phyloP scores from a whole-genome alignment of 306 rosid species.

The Cucurbita pepo region DNA sequence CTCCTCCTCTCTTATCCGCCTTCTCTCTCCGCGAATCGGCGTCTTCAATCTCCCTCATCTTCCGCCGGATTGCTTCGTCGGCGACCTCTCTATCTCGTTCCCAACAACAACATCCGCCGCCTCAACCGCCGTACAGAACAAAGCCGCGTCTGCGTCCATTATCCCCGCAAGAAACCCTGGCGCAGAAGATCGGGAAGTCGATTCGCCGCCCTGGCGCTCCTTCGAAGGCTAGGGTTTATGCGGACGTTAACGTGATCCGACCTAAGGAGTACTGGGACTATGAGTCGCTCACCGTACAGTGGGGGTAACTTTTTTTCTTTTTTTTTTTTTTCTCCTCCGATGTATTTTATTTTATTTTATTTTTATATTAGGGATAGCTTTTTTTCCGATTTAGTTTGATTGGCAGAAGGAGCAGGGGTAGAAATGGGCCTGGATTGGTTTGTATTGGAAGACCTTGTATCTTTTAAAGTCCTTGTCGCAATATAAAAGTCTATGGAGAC shows the following conservation, averaged over 20 bases:
- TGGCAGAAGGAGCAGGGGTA: neutral
- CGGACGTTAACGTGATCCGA: constrained; percentile 32
- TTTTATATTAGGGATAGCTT: neutral
- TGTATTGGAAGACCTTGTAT: neutral
- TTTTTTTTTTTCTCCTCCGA: neutral
- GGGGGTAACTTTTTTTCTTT: constrained; percentile 15
- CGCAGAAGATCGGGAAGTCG: constrained; percentile 87
- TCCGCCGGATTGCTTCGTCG: constrained; percentile 31
- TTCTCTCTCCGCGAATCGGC: neutral
- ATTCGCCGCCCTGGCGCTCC: constrained; percentile 92
- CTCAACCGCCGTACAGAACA: constrained; percentile 7
- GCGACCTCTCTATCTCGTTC: constrained; percentile 21
- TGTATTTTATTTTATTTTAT: neutral
- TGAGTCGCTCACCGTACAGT: constrained; percentile 29
- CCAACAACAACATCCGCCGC: constrained; percentile 2
- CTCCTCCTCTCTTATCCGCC: constrained; percentile 4
- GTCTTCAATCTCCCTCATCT: neutral
- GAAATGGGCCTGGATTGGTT: neutral
- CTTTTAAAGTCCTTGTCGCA: neutral
- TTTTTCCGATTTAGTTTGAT: neutral
- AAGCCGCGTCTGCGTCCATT: constrained; percentile 11
- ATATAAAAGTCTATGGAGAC: neutral
- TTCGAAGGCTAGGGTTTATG: constrained; percentile 35
- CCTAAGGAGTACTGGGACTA: constrained; percentile 42
- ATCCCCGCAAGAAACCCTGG: constrained; percentile 39